phyloP scores from a whole-genome alignment of 768 basidiomycete genomes.

The Botryobasidium botryosum region DNA sequence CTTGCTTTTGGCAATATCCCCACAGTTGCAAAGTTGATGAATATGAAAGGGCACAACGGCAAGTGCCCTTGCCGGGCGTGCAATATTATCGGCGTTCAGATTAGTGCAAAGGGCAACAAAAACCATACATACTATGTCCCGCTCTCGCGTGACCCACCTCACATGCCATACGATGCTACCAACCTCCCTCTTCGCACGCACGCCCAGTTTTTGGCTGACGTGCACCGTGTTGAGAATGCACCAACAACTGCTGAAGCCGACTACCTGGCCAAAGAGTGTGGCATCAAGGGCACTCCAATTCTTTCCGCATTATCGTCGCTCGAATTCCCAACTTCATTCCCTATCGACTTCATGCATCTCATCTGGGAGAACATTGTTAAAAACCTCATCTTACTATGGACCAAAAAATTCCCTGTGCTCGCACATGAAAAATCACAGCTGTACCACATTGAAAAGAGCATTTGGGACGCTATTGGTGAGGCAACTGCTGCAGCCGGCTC shows the following conservation, averaged over 20 bases:
- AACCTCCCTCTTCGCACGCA: constrained; percentile 25
- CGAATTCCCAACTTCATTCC: constrained; percentile 26
- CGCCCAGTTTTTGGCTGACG: constrained; percentile 16
- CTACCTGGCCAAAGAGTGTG: constrained; percentile 17
- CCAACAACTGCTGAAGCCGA: constrained; percentile 13
- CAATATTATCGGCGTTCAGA: constrained; percentile 20
- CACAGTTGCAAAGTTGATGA: constrained; percentile 19
- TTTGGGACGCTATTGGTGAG: constrained; percentile 28
- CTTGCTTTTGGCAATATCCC: constrained; percentile 21
- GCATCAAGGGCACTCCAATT: constrained; percentile 23
- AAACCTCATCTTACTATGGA: constrained; percentile 28
- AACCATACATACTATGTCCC: not conserved
- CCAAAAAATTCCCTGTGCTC: constrained; percentile 26
- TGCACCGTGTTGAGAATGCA: constrained; percentile 16
- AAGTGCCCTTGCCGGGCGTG: constrained; percentile 24
- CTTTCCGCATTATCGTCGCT: constrained; percentile 18
- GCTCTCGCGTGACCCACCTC: too few relatives aligned
- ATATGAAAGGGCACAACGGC: constrained; percentile 30
- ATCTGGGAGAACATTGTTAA: constrained; percentile 29
- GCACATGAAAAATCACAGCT: too few relatives aligned
- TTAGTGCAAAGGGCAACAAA: not conserved
- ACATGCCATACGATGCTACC: too few relatives aligned
- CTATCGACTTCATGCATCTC: constrained; percentile 35
- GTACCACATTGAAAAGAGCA: constrained; percentile 16
- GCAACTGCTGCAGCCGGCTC: constrained; percentile 19